Conservation (phyloP, 2,329 filamentous ascomycete species). For the Calonectria henricotiae region DNA sequence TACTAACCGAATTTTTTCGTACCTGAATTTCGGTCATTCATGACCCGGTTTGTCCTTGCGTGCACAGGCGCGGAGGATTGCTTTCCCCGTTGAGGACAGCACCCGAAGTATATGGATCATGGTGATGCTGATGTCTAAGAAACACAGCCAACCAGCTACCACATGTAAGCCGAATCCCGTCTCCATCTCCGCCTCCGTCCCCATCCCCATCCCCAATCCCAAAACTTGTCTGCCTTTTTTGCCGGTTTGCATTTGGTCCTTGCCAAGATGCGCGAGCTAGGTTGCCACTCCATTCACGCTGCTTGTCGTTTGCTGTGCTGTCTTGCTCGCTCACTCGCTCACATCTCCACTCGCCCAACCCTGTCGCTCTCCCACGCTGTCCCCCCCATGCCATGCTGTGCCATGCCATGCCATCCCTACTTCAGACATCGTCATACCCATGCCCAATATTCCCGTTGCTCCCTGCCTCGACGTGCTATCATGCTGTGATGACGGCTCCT, state of each 20-base stretch:
- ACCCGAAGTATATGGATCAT: too few species aligned
- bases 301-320: neutral
- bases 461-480: constrained; percentile 19
- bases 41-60: neutral
- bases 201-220: neutral
- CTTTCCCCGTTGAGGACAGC: too few species aligned
- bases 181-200: neutral
- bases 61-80: neutral
- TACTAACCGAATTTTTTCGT: neutral
- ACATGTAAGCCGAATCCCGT: neutral
- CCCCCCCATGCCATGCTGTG: too few species aligned
- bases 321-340: neutral
- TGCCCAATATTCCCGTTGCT: constrained; percentile 26
- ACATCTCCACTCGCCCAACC: neutral
- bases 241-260: neutral
- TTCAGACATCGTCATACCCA: constrained; percentile 24
- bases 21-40: neutral
- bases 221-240: neutral
- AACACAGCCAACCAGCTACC: neutral
- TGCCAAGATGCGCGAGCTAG: neutral
- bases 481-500: constrained; percentile 16
- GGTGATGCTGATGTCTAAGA: neutral
- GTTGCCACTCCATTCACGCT: neutral
- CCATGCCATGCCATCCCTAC: constrained; percentile 25
- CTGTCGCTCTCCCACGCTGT: neutral